Evolutionary conservation across 352 stramenopile species (phyloP).

Genomic region (Globisporangium carolinianum): DNA sequence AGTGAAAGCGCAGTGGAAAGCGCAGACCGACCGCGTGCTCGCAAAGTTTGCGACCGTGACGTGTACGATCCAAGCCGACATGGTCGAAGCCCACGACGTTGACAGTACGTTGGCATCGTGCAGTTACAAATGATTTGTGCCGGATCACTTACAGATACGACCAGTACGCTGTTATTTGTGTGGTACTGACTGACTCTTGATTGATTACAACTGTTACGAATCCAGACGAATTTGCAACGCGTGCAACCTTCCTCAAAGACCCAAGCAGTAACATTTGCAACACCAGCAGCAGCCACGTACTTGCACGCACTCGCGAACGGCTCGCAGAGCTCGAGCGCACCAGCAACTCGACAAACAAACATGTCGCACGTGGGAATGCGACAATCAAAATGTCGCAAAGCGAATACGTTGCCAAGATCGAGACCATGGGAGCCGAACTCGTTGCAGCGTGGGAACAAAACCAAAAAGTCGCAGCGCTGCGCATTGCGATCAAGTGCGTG

Average conservation of each 20-base stretch:
- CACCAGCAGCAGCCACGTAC: constrained; percentile 27
- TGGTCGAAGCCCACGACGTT: constrained; percentile 68
- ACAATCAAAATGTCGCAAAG: constrained; percentile 75
- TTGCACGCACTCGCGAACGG: constrained; percentile 63
- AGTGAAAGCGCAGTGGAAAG: constrained; percentile 57
- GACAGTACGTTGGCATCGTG: constrained; percentile 28
- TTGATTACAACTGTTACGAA: neutral
- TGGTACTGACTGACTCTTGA: neutral
- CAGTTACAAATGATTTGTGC: neutral
- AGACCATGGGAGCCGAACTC: constrained; percentile 67
- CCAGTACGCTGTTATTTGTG: no score
- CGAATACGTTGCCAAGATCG: constrained; percentile 77
- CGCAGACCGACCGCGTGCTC: constrained; percentile 60
- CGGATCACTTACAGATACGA: neutral
- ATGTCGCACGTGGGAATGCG: constrained; percentile 11
- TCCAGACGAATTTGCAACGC: constrained; percentile 21
- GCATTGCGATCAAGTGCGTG: constrained; percentile 88
- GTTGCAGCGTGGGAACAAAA: constrained; percentile 74
- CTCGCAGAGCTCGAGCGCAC: constrained; percentile 54
- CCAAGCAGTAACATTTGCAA: constrained; percentile 14
- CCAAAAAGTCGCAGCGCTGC: constrained; percentile 83
- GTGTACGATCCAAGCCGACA: constrained; percentile 73
- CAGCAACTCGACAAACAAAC: no score
- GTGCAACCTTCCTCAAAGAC: no score
- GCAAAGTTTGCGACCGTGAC: constrained; percentile 55